Percentiles rank a stretch among this genome's conserved stretches.
phyloP scores from a whole-genome alignment of 306 rosid species.

The Hippophae rhamnoides region DNA sequence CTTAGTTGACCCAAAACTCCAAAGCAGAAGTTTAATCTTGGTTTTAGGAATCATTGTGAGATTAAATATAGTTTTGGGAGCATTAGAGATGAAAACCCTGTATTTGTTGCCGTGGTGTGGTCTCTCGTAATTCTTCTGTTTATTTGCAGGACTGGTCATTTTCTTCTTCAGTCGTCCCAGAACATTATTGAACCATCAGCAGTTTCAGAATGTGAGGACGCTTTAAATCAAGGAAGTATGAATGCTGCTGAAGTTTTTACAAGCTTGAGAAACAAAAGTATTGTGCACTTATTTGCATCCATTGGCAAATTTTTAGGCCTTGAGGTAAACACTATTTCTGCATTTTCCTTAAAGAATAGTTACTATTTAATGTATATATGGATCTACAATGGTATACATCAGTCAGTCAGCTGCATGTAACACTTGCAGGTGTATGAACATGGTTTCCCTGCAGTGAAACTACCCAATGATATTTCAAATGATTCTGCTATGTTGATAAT shows the following conservation, averaged over 20 bases:
- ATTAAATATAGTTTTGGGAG: no score
- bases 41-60: no score
- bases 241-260: constrained; percentile 76
- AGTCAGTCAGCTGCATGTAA: constrained; percentile 1
- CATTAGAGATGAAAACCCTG: no score
- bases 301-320: constrained; percentile 85
- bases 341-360: background rate
- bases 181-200: constrained; percentile 50
- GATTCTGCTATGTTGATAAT: constrained; percentile 69
- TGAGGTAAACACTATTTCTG: constrained; percentile 45
- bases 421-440: constrained; percentile 75
- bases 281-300: constrained; percentile 88
- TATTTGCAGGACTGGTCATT: constrained; percentile 78
- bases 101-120: constrained; percentile 1
- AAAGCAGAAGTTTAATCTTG: no score
- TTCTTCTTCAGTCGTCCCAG: constrained; percentile 77
- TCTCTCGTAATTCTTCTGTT: constrained; percentile 15
- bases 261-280: constrained; percentile 83
- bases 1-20: no score
- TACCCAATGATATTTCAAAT: constrained; percentile 57
- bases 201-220: constrained; percentile 80
- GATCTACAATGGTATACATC: constrained; percentile 12
- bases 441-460: constrained; percentile 59
- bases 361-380: background rate
- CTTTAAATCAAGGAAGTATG: constrained; percentile 85